phyloP scores from a whole-genome alignment of 306 rosid species.

The Bauhinia variegata region DNA sequence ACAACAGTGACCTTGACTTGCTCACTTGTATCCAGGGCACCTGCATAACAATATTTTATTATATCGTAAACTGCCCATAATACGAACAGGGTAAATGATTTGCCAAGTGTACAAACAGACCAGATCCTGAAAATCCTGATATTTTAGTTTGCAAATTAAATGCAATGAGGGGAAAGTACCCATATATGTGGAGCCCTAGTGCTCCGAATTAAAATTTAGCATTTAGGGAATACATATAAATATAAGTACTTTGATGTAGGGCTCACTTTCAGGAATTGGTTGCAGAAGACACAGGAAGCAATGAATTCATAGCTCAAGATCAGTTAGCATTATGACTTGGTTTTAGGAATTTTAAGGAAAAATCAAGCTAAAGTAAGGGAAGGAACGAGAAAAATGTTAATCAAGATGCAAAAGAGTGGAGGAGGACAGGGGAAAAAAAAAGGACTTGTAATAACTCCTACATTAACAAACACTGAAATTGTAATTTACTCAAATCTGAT shows the following conservation, averaged over 20 bases:
- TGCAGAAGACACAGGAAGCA: slow-evolving; percentile 11
- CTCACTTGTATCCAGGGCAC: slow-evolving; percentile 98
- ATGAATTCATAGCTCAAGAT: slow-evolving; percentile 4
- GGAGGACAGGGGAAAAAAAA: slow-evolving; percentile 5
- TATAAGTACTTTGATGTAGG: neutral
- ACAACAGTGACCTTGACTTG: slow-evolving; percentile 75
- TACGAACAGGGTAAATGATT: slow-evolving; percentile 6
- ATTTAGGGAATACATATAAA: slow-evolving; percentile 14
- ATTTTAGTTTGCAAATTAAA: slow-evolving; percentile 13
- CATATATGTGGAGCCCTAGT: neutral
- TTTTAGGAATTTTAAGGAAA: slow-evolving; percentile 5
- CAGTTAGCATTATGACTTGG: neutral
- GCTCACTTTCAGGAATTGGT: neutral
- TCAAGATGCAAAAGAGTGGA: neutral
- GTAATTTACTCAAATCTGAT: neutral
- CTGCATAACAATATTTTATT: slow-evolving; percentile 49
- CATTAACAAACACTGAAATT: slow-evolving; percentile 20
- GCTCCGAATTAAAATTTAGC: slow-evolving; percentile 8
- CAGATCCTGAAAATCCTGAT: neutral
- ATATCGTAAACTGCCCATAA: slow-evolving; percentile 32
- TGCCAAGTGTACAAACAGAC: slow-evolving; percentile 9
- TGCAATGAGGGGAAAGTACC: neutral
- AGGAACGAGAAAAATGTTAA: neutral
- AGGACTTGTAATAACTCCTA: neutral
- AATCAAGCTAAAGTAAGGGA: neutral